Percentiles rank a stretch among this genome's conserved stretches.
Conservation (phyloP, 1,284 basidiomycete species). For the Boletellus sp. region DNA sequence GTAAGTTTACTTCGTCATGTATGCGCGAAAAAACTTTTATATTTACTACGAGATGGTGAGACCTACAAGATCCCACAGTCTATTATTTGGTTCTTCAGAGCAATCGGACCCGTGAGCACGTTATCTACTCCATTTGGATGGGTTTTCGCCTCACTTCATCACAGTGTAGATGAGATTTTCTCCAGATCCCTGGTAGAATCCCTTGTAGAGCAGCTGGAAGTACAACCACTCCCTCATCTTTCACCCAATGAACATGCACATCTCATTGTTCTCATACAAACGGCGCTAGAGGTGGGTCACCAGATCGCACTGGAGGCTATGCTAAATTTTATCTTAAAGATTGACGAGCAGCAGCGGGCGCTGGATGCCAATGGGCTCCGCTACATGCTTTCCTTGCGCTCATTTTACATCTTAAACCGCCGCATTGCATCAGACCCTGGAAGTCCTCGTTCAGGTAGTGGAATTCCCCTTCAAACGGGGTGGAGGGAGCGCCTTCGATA, state of each 20-base stretch:
- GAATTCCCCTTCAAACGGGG: slow-evolving; percentile 42
- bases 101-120: slow-evolving; percentile 42
- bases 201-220: slow-evolving; percentile 64
- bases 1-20: slow-evolving; percentile 11
- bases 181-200: slow-evolving; percentile 57
- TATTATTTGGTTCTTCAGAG: slow-evolving; percentile 43
- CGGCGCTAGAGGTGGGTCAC: slow-evolving; percentile 72
- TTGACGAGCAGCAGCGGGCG: slow-evolving; percentile 81
- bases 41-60: slow-evolving; percentile 25
- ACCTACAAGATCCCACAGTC: slow-evolving; percentile 36
- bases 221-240: slow-evolving; percentile 63
- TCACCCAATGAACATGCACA: slow-evolving; percentile 76
- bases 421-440: slow-evolving; percentile 47
- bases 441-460: slow-evolving; percentile 40
- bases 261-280: slow-evolving; percentile 77
- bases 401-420: slow-evolving; percentile 74
- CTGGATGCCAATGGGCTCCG: slow-evolving; percentile 87
- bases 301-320: neutral
- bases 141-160: slow-evolving; percentile 1
- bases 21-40: neutral
- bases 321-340: slow-evolving; percentile 41
- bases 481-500: slow-evolving; percentile 76
- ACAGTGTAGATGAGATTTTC: slow-evolving; percentile 56
- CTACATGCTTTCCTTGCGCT: slow-evolving; percentile 85
- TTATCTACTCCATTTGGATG: neutral